A percentile compares a stretch with the other conserved stretches of the same genome.
Evolutionary conservation across 108 stramenopile genomes (phyloP).

Genomic region (Cyclostephanos invisitatus): DNA sequence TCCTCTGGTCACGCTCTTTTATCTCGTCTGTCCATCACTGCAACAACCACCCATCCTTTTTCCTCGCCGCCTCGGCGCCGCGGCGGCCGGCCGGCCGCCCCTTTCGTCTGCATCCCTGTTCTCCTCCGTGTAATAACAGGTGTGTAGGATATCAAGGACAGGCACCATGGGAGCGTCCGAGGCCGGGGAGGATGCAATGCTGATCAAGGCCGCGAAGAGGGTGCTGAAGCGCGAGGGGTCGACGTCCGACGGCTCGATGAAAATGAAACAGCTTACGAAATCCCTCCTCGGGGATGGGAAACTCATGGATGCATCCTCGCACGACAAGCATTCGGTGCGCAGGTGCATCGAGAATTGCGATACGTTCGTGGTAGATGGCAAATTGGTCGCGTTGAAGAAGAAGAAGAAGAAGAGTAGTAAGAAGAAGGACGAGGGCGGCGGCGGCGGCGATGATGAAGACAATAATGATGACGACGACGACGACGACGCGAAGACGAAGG

Average conservation of each 20-base stretch:
- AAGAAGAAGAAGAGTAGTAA: conserved; percentile 3
- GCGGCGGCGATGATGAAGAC: conserved; percentile 9
- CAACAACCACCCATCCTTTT: too few relatives aligned
- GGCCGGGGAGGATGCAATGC: conserved; percentile 10
- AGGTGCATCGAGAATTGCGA: conserved; percentile 62
- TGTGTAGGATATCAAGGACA: neutral
- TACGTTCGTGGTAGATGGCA: conserved; percentile 71
- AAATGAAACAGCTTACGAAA: conserved; percentile 73
- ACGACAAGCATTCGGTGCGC: conserved; percentile 54
- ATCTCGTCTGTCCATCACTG: too few relatives aligned
- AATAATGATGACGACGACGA: conserved; percentile 48
- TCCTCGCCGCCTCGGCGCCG: too few relatives aligned
- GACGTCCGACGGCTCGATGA: conserved; percentile 49
- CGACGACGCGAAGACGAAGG: neutral
- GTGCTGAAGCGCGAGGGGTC: conserved; percentile 67
- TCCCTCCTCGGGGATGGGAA: conserved; percentile 56
- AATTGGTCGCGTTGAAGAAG: conserved; percentile 53
- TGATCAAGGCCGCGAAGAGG: conserved; percentile 78
- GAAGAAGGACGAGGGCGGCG: conserved; percentile 6
- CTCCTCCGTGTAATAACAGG: too few relatives aligned
- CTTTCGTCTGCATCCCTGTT: too few relatives aligned
- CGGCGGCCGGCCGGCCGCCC: too few relatives aligned
- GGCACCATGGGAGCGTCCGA: conserved; percentile 40
- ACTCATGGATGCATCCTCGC: conserved; percentile 30
- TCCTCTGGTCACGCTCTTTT: too few relatives aligned